Conservation (phyloP, 768 basidiomycete species). For the Termitomyces sp. region DNA sequence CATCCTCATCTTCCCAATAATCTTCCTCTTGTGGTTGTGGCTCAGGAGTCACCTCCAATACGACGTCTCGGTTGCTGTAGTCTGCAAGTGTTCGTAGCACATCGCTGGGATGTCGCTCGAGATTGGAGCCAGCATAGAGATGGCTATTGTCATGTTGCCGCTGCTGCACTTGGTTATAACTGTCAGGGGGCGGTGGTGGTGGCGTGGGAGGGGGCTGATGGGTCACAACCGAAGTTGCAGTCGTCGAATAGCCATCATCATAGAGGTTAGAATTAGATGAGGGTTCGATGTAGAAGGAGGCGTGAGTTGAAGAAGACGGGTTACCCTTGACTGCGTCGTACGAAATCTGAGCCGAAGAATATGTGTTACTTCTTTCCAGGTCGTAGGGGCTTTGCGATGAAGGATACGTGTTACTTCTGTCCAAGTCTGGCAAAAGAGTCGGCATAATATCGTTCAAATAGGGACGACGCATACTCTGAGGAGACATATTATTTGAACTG, state of each 20-base stretch:
- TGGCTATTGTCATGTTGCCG: not conserved
- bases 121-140: constrained; percentile 7
- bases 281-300: constrained; percentile 9
- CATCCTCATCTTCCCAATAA: constrained; percentile 58
- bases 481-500: not conserved
- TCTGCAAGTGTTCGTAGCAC: constrained; percentile 29
- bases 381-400: constrained; percentile 8
- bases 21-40: constrained; percentile 26
- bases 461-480: constrained; percentile 9
- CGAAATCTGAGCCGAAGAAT: not conserved
- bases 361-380: not conserved
- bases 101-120: constrained; percentile 30
- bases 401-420: constrained; percentile 12
- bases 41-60: constrained; percentile 14
- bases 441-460: not conserved
- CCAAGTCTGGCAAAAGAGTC: not conserved
- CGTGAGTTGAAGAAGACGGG: constrained; percentile 2
- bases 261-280: constrained; percentile 2
- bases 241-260: constrained; percentile 1
- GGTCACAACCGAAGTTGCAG: constrained; percentile 3
- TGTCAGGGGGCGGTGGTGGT: not conserved
- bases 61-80: constrained; percentile 15
- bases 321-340: not conserved
- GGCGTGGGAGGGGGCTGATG: constrained; percentile 1
- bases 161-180: constrained; percentile 1